A percentile compares a stretch with the other conserved stretches of the same genome.
Conservation (phyloP, 2,329 filamentous ascomycete species). For the Verticillium longisporum region DNA sequence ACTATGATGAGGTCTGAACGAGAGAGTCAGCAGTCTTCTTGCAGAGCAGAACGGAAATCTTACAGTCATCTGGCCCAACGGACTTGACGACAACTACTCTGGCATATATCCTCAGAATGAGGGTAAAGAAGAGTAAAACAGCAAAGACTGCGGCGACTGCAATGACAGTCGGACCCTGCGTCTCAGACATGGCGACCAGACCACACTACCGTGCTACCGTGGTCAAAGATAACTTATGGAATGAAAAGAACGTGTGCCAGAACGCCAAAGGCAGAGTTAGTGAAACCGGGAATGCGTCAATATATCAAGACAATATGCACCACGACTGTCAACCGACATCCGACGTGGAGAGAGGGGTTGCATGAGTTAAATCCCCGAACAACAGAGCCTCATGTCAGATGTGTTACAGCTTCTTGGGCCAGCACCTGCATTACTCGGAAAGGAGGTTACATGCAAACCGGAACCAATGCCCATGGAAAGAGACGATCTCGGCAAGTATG, state of each 20-base stretch:
- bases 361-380: neutral
- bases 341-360: neutral
- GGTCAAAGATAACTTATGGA: neutral
- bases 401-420: neutral
- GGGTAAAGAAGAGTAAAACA: conserved; percentile 25
- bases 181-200: conserved; percentile 13
- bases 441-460: neutral
- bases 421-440: neutral
- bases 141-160: conserved; percentile 28
- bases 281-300: neutral
- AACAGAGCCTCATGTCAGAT: neutral
- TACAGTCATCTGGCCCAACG: conserved; percentile 22
- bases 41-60: neutral
- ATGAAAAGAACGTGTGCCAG: neutral
- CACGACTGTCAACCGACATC: neutral
- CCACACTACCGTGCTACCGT: neutral
- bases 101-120: conserved; percentile 29
- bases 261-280: neutral
- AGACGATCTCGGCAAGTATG: neutral
- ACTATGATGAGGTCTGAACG: conserved; percentile 9
- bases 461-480: neutral
- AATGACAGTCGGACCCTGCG: conserved; percentile 24
- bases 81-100: conserved; percentile 27
- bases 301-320: neutral
- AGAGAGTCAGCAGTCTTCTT: neutral